phyloP scores from a whole-genome alignment of 768 basidiomycete genomes.

The Mycena latifolia region DNA sequence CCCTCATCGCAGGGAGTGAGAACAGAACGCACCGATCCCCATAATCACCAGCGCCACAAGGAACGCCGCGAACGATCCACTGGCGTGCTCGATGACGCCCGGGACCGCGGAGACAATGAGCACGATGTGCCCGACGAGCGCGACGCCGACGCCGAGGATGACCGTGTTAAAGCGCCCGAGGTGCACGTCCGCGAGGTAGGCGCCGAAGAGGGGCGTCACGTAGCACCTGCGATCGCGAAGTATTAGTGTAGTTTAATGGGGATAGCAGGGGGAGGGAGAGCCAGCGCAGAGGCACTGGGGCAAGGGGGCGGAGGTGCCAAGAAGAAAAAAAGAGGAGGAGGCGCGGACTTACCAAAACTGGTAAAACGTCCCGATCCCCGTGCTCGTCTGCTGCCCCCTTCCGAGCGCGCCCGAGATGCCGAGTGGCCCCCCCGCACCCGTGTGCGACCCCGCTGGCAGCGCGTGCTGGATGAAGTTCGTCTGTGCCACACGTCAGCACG shows the following conservation, averaged over 20 bases:
- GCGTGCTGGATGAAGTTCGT: constrained; percentile 84
- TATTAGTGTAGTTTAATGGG: too few relatives aligned
- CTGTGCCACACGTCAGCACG: too few relatives aligned
- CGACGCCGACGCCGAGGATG: constrained; percentile 67
- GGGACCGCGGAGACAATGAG: constrained; percentile 78
- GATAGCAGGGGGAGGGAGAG: not conserved
- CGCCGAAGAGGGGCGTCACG: constrained; percentile 75
- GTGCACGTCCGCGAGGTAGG: constrained; percentile 79
- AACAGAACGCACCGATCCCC: constrained; percentile 55
- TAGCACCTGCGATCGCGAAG: constrained; percentile 61
- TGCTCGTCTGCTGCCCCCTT: constrained; percentile 76
- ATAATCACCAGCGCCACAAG: constrained; percentile 72
- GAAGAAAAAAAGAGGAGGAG: not conserved
- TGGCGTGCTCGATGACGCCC: constrained; percentile 69
- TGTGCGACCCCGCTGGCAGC: constrained; percentile 72
- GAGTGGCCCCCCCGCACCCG: constrained; percentile 66
- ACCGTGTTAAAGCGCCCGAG: constrained; percentile 84
- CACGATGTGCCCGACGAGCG: constrained; percentile 74
- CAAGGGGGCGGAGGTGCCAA: too few relatives aligned
- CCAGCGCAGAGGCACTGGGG: not conserved
- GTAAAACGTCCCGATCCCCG: constrained; percentile 79
- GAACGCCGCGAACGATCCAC: constrained; percentile 70
- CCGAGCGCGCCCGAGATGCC: constrained; percentile 79
- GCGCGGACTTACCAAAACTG: constrained; percentile 65
- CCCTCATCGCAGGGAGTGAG: too few relatives aligned